A percentile compares a stretch with the other conserved stretches of the same genome.
phyloP scores from a whole-genome alignment of 2,329 filamentous ascomycete species.

The Ilyonectria robusta region DNA sequence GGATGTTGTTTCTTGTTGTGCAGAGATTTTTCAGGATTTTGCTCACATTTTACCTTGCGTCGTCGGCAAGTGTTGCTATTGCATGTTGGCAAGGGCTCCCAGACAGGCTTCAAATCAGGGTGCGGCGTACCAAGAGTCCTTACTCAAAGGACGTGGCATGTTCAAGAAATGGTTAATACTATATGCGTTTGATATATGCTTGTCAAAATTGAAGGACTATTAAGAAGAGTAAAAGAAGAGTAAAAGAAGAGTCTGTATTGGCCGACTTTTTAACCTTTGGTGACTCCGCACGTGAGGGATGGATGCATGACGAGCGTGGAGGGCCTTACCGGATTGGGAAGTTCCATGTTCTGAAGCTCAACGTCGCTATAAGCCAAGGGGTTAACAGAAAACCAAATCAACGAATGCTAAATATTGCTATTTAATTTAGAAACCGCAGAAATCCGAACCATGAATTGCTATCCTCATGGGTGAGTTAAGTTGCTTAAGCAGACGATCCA shows the following conservation, averaged over 20 bases:
- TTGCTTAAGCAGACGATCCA: too few species aligned
- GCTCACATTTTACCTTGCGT: conserved; percentile 55
- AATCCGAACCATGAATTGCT: too few species aligned
- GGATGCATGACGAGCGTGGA: too few species aligned
- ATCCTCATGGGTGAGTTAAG: too few species aligned
- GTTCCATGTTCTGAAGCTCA: too few species aligned
- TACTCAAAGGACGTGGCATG: conserved; percentile 44
- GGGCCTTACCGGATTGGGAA: too few species aligned
- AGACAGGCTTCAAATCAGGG: accelerated
- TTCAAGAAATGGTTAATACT: not conserved
- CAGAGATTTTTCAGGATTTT: not conserved
- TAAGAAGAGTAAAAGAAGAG: not conserved
- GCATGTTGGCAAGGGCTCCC: not conserved
- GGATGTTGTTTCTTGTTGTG: not conserved
- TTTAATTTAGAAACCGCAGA: too few species aligned
- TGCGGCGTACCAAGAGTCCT: conserved; percentile 37
- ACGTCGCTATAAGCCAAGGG: too few species aligned
- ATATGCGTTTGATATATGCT: not conserved
- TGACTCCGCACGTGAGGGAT: too few species aligned
- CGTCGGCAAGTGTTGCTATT: conserved; percentile 55
- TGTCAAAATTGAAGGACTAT: not conserved
- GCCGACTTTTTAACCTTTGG: too few species aligned
- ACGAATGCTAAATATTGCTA: too few species aligned
- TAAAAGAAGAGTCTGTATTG: not conserved
- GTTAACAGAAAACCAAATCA: too few species aligned